Percentiles rank a stretch among this genome's conserved stretches.
Evolutionary conservation across 2,329 filamentous ascomycete genomes (phyloP).

Genomic region (Neobulgaria alba): DNA sequence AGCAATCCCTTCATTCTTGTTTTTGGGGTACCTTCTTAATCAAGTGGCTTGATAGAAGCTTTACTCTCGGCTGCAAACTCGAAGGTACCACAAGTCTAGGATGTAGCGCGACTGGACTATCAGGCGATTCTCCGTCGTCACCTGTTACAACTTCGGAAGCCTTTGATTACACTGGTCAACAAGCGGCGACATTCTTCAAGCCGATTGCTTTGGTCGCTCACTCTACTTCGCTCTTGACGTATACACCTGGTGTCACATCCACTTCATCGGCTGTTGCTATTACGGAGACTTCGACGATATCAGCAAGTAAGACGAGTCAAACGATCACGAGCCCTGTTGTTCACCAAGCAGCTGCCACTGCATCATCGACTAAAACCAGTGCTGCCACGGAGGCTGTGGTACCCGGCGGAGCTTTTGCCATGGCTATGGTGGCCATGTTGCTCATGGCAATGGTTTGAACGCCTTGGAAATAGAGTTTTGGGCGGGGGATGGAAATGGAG

Average conservation of each 20-base stretch:
- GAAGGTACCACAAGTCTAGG: constrained; percentile 6
- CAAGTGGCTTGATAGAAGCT: constrained; percentile 1
- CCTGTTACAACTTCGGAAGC: constrained; percentile 2
- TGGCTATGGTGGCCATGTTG: too few species aligned
- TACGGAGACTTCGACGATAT: neutral
- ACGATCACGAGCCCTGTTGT: too few species aligned
- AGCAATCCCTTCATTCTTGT: constrained; percentile 1
- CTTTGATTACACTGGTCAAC: constrained; percentile 5
- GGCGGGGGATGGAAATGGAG: too few species aligned
- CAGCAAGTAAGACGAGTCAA: too few species aligned
- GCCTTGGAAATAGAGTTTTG: too few species aligned
- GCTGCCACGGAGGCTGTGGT: too few species aligned
- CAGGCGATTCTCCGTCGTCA: constrained; percentile 1
- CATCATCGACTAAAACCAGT: too few species aligned
- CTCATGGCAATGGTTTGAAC: too few species aligned
- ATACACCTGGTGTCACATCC: constrained; percentile 2
- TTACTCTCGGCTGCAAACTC: constrained; percentile 7
- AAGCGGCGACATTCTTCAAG: constrained; percentile 10
- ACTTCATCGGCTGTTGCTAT: constrained; percentile 2
- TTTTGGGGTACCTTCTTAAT: too few species aligned
- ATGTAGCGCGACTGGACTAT: constrained; percentile 8
- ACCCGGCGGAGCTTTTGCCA: too few species aligned
- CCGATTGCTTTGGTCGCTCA: constrained; percentile 6
- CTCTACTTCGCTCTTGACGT: constrained; percentile 8
- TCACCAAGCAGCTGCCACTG: too few species aligned